phyloP scores from a whole-genome alignment of 129 eudicot species.

The Artemisia argyi region DNA sequence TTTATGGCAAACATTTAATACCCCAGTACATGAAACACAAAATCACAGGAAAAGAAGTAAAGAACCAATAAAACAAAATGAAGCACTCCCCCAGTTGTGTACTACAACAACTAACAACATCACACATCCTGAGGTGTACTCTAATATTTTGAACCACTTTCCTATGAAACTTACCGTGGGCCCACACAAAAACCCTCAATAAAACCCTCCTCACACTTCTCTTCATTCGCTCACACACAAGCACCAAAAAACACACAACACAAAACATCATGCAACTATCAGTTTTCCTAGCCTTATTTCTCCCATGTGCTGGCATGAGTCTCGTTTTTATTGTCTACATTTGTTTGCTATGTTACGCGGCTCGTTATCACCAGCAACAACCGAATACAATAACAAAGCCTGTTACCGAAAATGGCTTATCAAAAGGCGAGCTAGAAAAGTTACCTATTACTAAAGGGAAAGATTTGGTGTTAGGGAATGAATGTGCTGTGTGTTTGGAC shows the following conservation, averaged over 20 bases:
- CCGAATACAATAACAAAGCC: conserved; percentile 40
- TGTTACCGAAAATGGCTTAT: conserved; percentile 43
- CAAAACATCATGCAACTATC: conserved; percentile 54
- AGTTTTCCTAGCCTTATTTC: conserved; percentile 73
- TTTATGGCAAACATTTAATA: no score
- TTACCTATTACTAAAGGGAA: conserved; percentile 64
- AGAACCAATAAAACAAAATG: no score
- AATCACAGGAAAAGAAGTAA: no score
- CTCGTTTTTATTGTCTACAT: conserved; percentile 67
- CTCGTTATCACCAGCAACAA: conserved; percentile 18
- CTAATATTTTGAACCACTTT: conserved; percentile 3
- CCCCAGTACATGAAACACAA: no score
- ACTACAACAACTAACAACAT: no score
- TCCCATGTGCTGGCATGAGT: conserved; percentile 90
- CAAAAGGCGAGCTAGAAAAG: conserved; percentile 63
- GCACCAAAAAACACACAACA: background rate
- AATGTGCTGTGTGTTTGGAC: conserved; percentile 86
- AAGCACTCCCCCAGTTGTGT: no score
- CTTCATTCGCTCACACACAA: background rate
- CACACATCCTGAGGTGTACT: no score
- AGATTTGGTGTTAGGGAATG: conserved; percentile 60
- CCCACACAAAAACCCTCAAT: conserved; percentile 22
- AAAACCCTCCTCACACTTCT: conserved; percentile 3
- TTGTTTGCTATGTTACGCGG: conserved; percentile 61
- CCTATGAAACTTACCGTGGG: conserved; percentile 32